phyloP scores from a whole-genome alignment of 2,329 filamentous ascomycete genomes.

The Annulohypoxylon truncatum region DNA sequence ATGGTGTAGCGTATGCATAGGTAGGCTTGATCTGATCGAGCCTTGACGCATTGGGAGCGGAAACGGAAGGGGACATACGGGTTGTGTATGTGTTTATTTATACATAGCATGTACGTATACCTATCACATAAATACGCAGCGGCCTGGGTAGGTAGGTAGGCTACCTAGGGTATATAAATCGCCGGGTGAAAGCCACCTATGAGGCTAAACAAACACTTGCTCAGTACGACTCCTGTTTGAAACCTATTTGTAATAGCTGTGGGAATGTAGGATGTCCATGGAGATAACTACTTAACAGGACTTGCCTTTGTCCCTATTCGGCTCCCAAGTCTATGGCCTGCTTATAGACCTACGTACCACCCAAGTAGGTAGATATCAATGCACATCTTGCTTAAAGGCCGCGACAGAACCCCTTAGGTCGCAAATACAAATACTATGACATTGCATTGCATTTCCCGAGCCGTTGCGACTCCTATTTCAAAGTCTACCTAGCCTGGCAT shows the following conservation, averaged over 20 bases:
- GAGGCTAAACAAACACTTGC: neutral
- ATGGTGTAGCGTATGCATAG: neutral
- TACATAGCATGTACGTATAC: neutral
- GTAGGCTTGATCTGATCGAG: neutral
- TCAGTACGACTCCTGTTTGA: no score
- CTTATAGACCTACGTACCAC: no score
- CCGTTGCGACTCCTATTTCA: slow-evolving; percentile 7
- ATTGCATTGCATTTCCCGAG: slow-evolving; percentile 7
- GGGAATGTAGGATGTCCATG: no score
- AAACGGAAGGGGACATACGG: neutral
- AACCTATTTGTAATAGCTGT: no score
- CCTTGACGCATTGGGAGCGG: neutral
- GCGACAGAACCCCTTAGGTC: neutral
- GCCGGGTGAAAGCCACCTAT: neutral
- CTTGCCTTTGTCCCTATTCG: no score
- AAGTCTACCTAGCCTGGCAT: neutral
- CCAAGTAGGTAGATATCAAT: no score
- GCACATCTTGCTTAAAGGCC: neutral
- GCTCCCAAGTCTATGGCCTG: no score
- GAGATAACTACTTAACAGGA: no score
- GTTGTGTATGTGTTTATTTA: neutral
- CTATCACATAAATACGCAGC: no score
- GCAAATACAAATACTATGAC: neutral
- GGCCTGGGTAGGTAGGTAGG: neutral
- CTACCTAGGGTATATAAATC: neutral